Conservation (phyloP, 345 rosid genomes). For the Boechera stricta region DNA sequence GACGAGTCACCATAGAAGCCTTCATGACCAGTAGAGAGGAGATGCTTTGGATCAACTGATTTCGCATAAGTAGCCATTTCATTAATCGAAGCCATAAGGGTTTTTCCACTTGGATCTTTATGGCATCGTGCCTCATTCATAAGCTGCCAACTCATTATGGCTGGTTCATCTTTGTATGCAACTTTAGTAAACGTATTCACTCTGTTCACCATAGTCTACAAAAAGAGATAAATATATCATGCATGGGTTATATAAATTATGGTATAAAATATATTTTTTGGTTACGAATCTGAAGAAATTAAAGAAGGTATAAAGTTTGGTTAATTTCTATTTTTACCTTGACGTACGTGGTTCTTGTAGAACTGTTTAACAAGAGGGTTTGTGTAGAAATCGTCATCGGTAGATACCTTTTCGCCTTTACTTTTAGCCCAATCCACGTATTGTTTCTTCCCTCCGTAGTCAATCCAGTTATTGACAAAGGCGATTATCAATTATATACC, state of each 20-base stretch:
- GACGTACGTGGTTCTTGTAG: slow-evolving; percentile 41
- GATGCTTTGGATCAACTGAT: slow-evolving; percentile 63
- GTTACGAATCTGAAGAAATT: background rate
- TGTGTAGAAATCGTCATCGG: slow-evolving; percentile 43
- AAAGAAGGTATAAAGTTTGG: background rate
- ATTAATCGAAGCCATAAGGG: slow-evolving; percentile 59
- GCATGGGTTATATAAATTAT: background rate
- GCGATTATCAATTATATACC: slow-evolving; percentile 39
- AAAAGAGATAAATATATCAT: background rate
- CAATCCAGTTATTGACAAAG: slow-evolving; percentile 34
- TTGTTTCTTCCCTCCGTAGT: slow-evolving; percentile 39
- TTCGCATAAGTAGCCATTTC: slow-evolving; percentile 75
- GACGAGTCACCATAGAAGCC: slow-evolving; percentile 69
- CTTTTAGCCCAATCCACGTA: slow-evolving; percentile 41
- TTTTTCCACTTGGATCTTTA: slow-evolving; percentile 57
- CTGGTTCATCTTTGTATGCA: slow-evolving; percentile 75
- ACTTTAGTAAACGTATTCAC: slow-evolving; percentile 61
- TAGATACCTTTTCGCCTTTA: slow-evolving; percentile 18
- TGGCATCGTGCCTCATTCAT: slow-evolving; percentile 77
- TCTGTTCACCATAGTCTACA: slow-evolving; percentile 69
- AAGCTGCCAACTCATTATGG: slow-evolving; percentile 85
- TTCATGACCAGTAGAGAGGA: slow-evolving; percentile 71
- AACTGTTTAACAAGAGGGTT: slow-evolving; percentile 33
- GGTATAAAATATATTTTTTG: background rate
- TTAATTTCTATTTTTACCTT: slow-evolving; percentile 27